Evolutionary conservation across 345 rosid genomes (phyloP), one percentile per base, ranked within the genome.

Genomic region (Acer yangbiense): DNA sequence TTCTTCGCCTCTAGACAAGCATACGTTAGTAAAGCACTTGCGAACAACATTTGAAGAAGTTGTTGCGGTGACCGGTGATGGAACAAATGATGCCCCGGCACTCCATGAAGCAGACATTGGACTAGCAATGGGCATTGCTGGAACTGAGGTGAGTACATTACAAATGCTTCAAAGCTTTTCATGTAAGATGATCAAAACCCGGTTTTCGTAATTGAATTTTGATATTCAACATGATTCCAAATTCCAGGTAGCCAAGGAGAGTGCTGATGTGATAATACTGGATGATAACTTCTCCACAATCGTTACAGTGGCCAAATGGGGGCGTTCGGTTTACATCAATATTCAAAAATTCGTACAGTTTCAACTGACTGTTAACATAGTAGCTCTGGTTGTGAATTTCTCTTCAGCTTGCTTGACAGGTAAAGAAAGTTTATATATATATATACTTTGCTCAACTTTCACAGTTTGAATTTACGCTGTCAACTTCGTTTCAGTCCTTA

Each of bases 21-120:
- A 95, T 78, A 89, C 93, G 48, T 85, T 95, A 65, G 98, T 95
- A 75, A 90, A 84, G 76, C 98, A 93, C 55, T 78, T 95, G 81
- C 83, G 97, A 75, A 90, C 97, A 27, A 91, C 98, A 8, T 90
- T 93, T 52, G 91, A 89, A 74, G 91, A 89, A 82, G 98, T 95
- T 57, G 98, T 95, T 75, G 98, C 98, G 2, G 98, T 90, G 62
- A 95, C 97, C 64, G 98, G 98, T 74, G 98, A 95, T 79, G 98
- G 98, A 75, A 93, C 98, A 72, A 95, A 95, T 74, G 98, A 95
- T 84, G 98, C 98, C 72, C 98, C 98, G 55, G 97, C 98, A 44
- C 93, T 95, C 63, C 98, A 95, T 68, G 98, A 95, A 82, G 98
- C 98, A 63, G 98, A 95, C 75, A 95, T 95, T 66, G 98, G 98